Base-by-base conservation (phyloP, 768 basidiomycete species). In the Ephemerocybe angulata region DNA sequence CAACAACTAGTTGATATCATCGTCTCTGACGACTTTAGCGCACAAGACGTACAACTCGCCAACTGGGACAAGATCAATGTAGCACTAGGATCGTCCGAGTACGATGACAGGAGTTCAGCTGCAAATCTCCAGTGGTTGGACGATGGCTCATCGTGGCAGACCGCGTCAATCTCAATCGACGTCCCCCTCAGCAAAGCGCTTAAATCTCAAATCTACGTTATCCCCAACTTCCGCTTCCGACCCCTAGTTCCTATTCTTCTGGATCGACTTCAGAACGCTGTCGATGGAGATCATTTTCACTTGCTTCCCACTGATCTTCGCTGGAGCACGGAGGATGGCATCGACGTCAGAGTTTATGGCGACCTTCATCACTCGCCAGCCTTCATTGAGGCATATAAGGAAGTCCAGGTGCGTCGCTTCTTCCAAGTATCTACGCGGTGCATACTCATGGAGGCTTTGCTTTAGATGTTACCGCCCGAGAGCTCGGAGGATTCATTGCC, bases 351-450 rank as follows among this genome's bases (percentile, higher is more conserved):
- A 1, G 19, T 66, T 1, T 42, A 53, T 31, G 29, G 42, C 13
- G 64, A 69, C 28, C 24, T 64, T 1, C 67, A 66, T 35, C 58
- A 31, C 10, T 52, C 63, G 0, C 59, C 63, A 43, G 52, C 53
- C 0, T 69, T 63, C 40, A 13, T 59, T 19, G 52, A 62, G 15
- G 62, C 62, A 29, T 44, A 64, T 15, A 22, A 46, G 6, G 52
- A 38, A 24, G 38, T 56, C 13, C 33, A 50, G 19, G 24, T 37
- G 27, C 29, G 53, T 25, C 7, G 15, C 21, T 41, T 7, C 38
- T 41, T 41, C 38, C 21, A 7, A 41, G 7, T 41, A 17, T 41
- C 7, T 41, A 41, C n/a, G 10, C 38, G 17, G 15, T 19, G 7
- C 38, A 41, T n/a, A n/a, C n/a, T n/a, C n/a, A n/a, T n/a, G n/a